These are phyloP conservation scores for Chrysosporium queenslandicum DNA, from an alignment of 2,329 filamentous ascomycete genomes.

Conservation along the genomic window DNA sequence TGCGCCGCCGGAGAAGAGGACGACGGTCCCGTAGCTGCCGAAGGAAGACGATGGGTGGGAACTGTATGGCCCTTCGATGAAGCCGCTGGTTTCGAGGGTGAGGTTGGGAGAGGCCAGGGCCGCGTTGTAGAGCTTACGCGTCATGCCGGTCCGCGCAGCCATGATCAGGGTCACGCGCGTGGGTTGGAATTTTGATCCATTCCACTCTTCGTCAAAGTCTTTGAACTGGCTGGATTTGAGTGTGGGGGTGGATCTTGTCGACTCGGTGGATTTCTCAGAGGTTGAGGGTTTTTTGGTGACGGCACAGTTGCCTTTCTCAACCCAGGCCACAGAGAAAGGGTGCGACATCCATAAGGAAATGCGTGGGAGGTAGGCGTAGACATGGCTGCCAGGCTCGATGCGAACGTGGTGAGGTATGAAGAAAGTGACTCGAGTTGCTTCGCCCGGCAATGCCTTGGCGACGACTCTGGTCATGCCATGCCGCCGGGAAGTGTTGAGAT, in stretches of 20 bases:
- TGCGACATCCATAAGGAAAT: constrained; percentile 41
- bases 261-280: constrained; percentile 2
- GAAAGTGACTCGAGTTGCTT: constrained; percentile 53
- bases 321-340: constrained; percentile 42
- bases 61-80: constrained; percentile 55
- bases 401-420: constrained; percentile 46
- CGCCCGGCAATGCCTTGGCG: constrained; percentile 50
- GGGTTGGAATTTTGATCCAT: constrained; percentile 18
- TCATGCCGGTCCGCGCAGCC: constrained; percentile 54
- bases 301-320: constrained; percentile 29
- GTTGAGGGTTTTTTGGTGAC: constrained; percentile 19
- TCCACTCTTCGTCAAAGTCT: constrained; percentile 20
- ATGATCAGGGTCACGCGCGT: constrained; percentile 48
- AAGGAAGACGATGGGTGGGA: constrained; percentile 48
- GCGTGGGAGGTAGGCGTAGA: constrained; percentile 50
- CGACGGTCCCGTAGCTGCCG: constrained; percentile 52
- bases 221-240: constrained; percentile 27
- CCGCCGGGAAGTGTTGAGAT: constrained; percentile 45
- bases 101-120: constrained; percentile 42
- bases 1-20: constrained; percentile 56
- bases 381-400: constrained; percentile 49
- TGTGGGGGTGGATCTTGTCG: constrained; percentile 15
- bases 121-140: constrained; percentile 49
- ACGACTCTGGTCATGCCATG: constrained; percentile 43
- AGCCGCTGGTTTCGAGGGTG: constrained; percentile 45